Evolutionary conservation across 2,329 filamentous ascomycete species (phyloP).

Genomic region (Zasmidium angulare): DNA sequence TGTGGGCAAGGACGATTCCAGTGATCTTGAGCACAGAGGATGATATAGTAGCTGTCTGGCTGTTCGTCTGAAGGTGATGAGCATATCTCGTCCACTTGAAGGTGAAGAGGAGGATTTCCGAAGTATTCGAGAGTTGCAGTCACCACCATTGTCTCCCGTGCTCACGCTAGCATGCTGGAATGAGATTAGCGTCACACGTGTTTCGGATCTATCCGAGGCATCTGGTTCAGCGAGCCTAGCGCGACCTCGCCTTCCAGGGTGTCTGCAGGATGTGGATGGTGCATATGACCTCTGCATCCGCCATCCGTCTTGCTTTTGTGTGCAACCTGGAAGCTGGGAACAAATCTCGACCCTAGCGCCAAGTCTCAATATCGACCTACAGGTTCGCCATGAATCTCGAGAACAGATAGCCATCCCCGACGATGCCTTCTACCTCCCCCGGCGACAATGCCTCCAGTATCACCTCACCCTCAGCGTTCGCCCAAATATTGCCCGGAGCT

Average conservation of each 20-base stretch:
- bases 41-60: no score
- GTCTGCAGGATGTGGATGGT: not conserved
- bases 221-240: not conserved
- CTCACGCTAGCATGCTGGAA: no score
- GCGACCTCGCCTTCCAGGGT: not conserved
- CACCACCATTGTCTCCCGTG: no score
- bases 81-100: no score
- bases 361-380: not conserved
- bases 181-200: not conserved
- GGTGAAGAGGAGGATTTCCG: no score
- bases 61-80: no score
- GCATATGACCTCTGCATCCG: not conserved
- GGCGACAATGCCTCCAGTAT: conserved; percentile 15
- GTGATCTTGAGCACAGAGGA: no score
- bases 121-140: no score
- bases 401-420: conserved; percentile 15
- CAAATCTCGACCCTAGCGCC: not conserved
- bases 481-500: conserved; percentile 69
- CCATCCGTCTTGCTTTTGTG: not conserved
- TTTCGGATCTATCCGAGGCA: not conserved
- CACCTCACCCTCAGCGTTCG: conserved; percentile 22
- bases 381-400: not conserved
- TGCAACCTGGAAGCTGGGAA: not conserved
- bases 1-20: no score
- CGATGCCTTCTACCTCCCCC: conserved; percentile 34